Percentiles rank a stretch among this genome's conserved stretches.
These are phyloP conservation scores for Hordeum marinum DNA, from an alignment of 176 grass and related monocot species.

Conservation along the genomic window DNA sequence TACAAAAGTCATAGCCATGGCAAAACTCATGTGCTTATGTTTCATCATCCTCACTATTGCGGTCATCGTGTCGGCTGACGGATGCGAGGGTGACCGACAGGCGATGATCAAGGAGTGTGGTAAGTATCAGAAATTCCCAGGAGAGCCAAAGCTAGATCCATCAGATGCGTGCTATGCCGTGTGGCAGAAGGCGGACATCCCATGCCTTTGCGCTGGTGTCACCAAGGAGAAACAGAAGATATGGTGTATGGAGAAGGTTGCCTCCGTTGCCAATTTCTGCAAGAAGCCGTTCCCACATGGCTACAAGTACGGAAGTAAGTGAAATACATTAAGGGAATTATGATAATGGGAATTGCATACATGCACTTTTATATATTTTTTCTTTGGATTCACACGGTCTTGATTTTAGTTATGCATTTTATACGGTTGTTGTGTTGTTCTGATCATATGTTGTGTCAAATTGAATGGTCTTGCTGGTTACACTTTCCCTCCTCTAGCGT, in stretches of 20 bases:
- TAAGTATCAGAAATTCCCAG: not conserved
- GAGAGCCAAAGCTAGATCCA: not conserved
- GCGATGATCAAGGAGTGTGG: not conserved
- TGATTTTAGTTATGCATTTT: not conserved
- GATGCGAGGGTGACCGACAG: not conserved
- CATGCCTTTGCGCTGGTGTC: not conserved
- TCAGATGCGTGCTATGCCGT: not conserved
- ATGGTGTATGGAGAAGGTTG: conserved; percentile 2
- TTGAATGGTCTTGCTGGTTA: too few relatives aligned
- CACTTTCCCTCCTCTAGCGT: too few relatives aligned
- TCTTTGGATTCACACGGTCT: not conserved
- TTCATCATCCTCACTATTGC: not conserved
- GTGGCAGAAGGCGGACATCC: not conserved
- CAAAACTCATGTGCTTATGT: not conserved
- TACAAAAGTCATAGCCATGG: not conserved
- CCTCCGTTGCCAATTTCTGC: not conserved
- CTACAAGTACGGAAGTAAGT: conserved; percentile 3
- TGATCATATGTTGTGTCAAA: too few relatives aligned
- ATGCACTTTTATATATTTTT: not conserved
- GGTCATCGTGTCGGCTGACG: not conserved
- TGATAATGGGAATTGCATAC: not conserved
- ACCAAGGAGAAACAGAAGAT: not conserved
- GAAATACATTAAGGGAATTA: not conserved
- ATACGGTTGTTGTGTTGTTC: not conserved
- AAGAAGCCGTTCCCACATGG: not conserved